Percentiles rank a stretch among this genome's conserved stretches.
Evolutionary conservation across 225 moss, liverwort and hornwort species (phyloP).

Genomic region (Marchantia paleacea): DNA sequence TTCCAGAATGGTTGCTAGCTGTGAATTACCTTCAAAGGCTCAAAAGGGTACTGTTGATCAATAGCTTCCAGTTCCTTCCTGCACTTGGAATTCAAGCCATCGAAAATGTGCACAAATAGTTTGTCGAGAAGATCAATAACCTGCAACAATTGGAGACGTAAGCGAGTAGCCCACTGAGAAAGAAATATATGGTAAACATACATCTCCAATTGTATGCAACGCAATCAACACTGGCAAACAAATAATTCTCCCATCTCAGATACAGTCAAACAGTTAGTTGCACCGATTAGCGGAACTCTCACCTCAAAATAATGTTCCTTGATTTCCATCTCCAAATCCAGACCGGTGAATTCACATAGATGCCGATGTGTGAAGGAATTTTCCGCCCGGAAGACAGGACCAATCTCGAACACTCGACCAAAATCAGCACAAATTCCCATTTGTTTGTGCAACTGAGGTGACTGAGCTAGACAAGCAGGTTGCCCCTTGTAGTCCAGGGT

Average conservation of each 20-base stretch:
- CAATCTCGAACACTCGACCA: slow-evolving; percentile 87
- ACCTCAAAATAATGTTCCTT: slow-evolving; percentile 99
- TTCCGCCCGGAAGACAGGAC: slow-evolving; percentile 89
- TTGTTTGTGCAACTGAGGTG: slow-evolving; percentile 91
- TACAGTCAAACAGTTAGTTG: background rate
- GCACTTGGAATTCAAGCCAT: slow-evolving; percentile 70
- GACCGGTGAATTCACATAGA: slow-evolving; percentile 91
- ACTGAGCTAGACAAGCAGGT: slow-evolving; percentile 81
- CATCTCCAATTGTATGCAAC: too few species aligned
- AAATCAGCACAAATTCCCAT: slow-evolving; percentile 92
- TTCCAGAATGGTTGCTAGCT: background rate
- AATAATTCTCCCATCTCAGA: background rate
- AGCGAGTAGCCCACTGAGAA: too few species aligned
- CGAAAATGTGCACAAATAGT: slow-evolving; percentile 85
- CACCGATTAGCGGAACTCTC: background rate
- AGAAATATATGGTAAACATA: too few species aligned
- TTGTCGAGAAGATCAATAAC: slow-evolving; percentile 71
- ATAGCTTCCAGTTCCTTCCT: slow-evolving; percentile 60
- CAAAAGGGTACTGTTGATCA: slow-evolving; percentile 78
- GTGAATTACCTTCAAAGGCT: slow-evolving; percentile 70
- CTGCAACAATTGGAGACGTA: slow-evolving; percentile 14
- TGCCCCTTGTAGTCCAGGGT: slow-evolving; percentile 86
- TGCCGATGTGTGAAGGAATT: slow-evolving; percentile 93
- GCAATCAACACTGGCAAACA: too few species aligned
- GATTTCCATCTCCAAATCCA: slow-evolving; percentile 98